Conservation (phyloP, 495 filamentous ascomycete genomes). For the Penicillium dipodomyicola region DNA sequence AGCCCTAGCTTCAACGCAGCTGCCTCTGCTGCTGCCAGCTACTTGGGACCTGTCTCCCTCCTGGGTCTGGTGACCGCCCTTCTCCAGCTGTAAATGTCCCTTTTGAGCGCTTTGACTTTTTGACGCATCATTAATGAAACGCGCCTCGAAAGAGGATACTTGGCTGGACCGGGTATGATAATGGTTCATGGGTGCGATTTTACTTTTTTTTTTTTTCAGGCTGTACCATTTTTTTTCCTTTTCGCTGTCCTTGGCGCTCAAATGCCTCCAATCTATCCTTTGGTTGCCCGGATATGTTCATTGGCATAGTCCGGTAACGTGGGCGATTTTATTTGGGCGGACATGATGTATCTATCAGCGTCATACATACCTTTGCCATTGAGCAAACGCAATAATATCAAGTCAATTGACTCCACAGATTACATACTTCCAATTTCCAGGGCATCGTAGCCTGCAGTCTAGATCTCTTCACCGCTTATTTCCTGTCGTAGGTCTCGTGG, state of each 20-base stretch:
- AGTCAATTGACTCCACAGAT: background rate
- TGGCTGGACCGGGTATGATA: constrained; percentile 27
- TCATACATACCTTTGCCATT: background rate
- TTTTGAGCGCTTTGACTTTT: constrained; percentile 11
- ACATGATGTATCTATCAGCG: constrained; percentile 8
- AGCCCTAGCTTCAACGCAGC: constrained; percentile 27
- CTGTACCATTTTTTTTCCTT: constrained; percentile 21
- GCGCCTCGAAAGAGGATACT: constrained; percentile 18
- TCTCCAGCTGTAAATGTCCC: constrained; percentile 35
- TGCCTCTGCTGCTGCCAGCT: constrained; percentile 24
- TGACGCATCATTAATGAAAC: constrained; percentile 27
- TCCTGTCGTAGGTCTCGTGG: background rate
- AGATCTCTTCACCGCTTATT: background rate
- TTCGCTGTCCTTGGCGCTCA: background rate
- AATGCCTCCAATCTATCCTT: background rate
- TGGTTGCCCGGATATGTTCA: background rate
- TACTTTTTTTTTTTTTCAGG: constrained; percentile 9
- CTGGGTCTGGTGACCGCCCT: constrained; percentile 37
- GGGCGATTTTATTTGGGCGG: background rate
- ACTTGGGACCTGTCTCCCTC: constrained; percentile 28
- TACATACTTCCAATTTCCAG: background rate
- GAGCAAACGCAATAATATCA: constrained; percentile 1
- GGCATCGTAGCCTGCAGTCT: background rate
- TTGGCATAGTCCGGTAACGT: background rate
- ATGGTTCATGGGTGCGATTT: constrained; percentile 16